Base-by-base conservation (phyloP, 2,329 filamentous ascomycete species). In the Aspergillus sp. region DNA sequence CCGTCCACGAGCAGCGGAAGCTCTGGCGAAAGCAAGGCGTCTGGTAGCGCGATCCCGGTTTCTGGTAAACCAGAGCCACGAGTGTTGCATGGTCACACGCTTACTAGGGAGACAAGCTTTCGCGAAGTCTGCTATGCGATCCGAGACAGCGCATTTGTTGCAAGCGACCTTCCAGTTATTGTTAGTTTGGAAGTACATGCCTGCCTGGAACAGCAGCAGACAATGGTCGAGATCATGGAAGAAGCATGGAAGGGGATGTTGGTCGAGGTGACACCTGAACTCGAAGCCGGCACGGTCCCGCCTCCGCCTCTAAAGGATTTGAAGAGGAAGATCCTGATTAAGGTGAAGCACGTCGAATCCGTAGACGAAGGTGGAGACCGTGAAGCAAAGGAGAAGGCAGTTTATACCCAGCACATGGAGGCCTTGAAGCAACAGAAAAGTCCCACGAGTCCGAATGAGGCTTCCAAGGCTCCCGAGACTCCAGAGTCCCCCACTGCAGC, bases 211-310 rank as follows among this genome's bases (percentile, higher is more conserved):
- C 94, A 98, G 75, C 95, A 99, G 75, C 87, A 92, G 65, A 84
- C 90, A 54, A 97, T 98, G 91, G 93, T 97, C 10, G 85, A 91
- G 58, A 96, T 98, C 64, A 97, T 99, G 90, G 88, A 88, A 65
- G 87, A 97, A 67, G 89, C 91, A 65, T 99, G 93, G 92, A 85
- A 84, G 43, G 88, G 85, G 0, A 79, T 90, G 69, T 81, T 98
- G 5, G 81, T 97, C 10, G 88, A 91, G 79, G 39, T 82, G 78
- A 81, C 67, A 79, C 80, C 66, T 73, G 88, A 91, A 79, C 41
- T 81, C 77, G 80, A 67, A 81, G 80, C 65, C 75, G 86, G 68
- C 13, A 64, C 80, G 8, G 68, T 75, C 5, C 84, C 94, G 25
- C 89, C 94, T 25, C 89, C 91, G 0, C 84, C 86, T 32, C 87